A percentile compares a stretch with the other conserved stretches of the same genome.
Conservation (phyloP, 139 green algal species). For the Ettlia oleoabundans region DNA sequence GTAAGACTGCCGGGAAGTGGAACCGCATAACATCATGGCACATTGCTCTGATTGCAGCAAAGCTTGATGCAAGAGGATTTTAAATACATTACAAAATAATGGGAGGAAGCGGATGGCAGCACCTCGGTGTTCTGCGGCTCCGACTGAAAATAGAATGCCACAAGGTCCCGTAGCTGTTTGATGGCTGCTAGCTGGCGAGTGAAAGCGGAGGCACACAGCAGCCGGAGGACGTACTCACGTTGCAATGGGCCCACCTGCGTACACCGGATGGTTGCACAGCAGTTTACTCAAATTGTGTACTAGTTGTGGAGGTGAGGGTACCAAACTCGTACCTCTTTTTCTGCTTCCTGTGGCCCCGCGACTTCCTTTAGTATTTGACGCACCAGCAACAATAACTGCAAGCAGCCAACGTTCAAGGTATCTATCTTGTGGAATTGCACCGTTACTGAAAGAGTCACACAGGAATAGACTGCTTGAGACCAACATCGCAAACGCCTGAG, state of each 20-base stretch:
- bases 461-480: background rate
- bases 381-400: background rate
- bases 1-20: background rate
- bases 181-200: conserved; percentile 73
- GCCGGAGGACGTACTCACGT: conserved; percentile 58
- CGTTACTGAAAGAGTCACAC: background rate
- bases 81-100: too few relatives aligned
- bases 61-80: too few relatives aligned
- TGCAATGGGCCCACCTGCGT: conserved; percentile 52
- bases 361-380: background rate
- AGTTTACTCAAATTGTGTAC: too few relatives aligned
- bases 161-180: conserved; percentile 27
- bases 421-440: too few relatives aligned
- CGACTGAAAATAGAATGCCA: background rate
- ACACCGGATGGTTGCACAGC: too few relatives aligned
- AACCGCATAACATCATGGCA: too few relatives aligned
- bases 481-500: background rate
- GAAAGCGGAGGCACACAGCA: conserved; percentile 81
- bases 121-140: background rate
- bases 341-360: background rate
- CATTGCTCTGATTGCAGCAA: too few relatives aligned
- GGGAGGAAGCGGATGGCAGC: too few relatives aligned
- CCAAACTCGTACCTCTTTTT: background rate
- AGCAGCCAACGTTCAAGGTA: too few relatives aligned
- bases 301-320: too few relatives aligned